Evolutionary conservation across 108 stramenopile species (phyloP), one percentile per base, ranked within the genome.

Genomic region (Fistulifera solaris): DNA sequence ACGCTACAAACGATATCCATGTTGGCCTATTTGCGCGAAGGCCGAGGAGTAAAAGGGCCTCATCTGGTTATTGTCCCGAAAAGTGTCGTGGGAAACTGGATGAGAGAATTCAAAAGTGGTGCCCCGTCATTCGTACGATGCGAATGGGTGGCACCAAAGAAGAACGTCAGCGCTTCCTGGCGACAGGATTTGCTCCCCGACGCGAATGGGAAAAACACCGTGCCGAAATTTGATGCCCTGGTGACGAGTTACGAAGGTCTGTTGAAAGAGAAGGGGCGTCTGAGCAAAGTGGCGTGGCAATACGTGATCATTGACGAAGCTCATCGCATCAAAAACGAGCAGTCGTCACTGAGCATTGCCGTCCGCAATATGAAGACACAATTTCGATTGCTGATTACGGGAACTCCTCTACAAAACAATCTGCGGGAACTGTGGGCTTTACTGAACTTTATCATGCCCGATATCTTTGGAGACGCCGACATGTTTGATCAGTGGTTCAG

Each of bases 241-340:
- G 94, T 99, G 11, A 97, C 94, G 43, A 93, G 91, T 18, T 99
- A 98, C 63, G 99, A 99, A 74, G 92, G 83, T 7, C 50, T 91
- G 22, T 73, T 91, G 68, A 95, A 95, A 67, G 95, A 96, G 62
- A 80, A 81, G 67, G 58, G 63, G 26, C 74, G 71, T 35, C 69
- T 99, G 27, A 60, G 59, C 18, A 87, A 78, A 58, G 94, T 96
- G 42, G 58, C 78, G 10, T 93, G 85, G 87, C 73, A 80, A 45
- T 89, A 88, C 48, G 58, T 85, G 22, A 85, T 83, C 52, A 72
- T 77, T 52, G 52, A 69, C 14, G 68, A 58, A 58, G 98, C 96
- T 0, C 98, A 99, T 70, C 78, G 98, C 39, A 97, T 99, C 86
- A 99, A 99, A 76, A 99, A 99, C 70, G 94, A 95, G 62, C 93